Percentiles rank a stretch among this genome's conserved stretches.
These are phyloP conservation scores for Santalum album DNA, from an alignment of 164 flowering plant species.

Conservation along the genomic window DNA sequence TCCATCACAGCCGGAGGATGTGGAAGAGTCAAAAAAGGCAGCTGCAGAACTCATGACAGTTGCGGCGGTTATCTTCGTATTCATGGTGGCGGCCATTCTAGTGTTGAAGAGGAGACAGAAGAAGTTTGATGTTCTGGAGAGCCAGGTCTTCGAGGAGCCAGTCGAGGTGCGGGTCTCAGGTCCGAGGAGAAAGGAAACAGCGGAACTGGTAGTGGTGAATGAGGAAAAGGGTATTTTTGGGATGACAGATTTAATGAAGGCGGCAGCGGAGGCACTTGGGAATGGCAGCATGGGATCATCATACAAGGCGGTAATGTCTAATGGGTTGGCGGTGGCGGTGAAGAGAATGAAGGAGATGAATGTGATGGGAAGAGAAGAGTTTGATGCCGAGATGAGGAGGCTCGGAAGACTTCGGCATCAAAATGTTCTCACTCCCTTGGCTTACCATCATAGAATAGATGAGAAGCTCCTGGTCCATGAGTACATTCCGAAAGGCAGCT, in stretches of 20 bases:
- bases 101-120: not conserved
- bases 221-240: slow-evolving; percentile 59
- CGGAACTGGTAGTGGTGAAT: slow-evolving; percentile 47
- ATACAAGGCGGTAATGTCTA: slow-evolving; percentile 71
- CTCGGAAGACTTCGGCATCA: slow-evolving; percentile 52
- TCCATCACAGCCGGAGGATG: not conserved
- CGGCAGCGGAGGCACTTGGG: slow-evolving; percentile 88
- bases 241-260: slow-evolving; percentile 85
- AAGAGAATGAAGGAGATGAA: slow-evolving; percentile 87
- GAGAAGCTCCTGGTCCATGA: slow-evolving; percentile 83
- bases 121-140: not conserved
- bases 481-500: slow-evolving; percentile 69
- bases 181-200: not conserved
- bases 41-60: not conserved
- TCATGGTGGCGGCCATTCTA: not conserved
- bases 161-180: not conserved
- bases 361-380: slow-evolving; percentile 43
- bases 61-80: not conserved
- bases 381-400: slow-evolving; percentile 53
- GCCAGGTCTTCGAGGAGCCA: not conserved
- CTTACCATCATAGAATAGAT: slow-evolving; percentile 74
- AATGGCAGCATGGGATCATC: slow-evolving; percentile 80
- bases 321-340: slow-evolving; percentile 76
- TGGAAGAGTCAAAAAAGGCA: not conserved
- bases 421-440: slow-evolving; percentile 67